Evolutionary conservation across 1,284 basidiomycete genomes (phyloP).

Genomic region (Tilletia horrida): DNA sequence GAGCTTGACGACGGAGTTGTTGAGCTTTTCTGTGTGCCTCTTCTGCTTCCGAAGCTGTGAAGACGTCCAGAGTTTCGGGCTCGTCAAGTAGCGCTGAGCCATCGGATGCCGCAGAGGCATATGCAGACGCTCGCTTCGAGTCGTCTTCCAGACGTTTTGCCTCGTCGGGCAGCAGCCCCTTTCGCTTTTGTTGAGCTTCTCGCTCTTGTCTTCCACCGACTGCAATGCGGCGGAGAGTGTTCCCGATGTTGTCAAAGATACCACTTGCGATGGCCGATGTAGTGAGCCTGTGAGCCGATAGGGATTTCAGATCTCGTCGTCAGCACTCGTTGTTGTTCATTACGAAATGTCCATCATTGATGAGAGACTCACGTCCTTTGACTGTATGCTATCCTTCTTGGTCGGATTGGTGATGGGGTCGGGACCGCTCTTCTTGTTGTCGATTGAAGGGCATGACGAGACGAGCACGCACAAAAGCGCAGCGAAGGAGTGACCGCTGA

Average conservation of each 20-base stretch:
- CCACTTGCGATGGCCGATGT: not conserved
- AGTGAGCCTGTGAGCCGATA: not conserved
- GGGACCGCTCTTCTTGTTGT: no score
- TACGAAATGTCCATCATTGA: no score
- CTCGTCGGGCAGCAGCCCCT: constrained; percentile 44
- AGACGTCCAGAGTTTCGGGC: constrained; percentile 30
- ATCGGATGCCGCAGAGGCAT: constrained; percentile 41
- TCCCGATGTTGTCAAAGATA: constrained; percentile 12
- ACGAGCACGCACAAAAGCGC: no score
- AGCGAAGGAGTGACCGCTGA: no score
- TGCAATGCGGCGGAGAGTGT: constrained; percentile 5
- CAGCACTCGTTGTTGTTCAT: not conserved
- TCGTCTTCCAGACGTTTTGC: constrained; percentile 31
- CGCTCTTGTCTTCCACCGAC: constrained; percentile 15
- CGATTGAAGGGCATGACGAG: no score
- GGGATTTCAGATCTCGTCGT: no score
- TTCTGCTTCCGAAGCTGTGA: constrained; percentile 29
- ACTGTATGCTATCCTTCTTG: no score
- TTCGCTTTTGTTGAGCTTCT: constrained; percentile 27
- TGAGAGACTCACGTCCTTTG: no score
- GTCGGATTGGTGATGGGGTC: no score
- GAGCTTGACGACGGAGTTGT: constrained; percentile 32
- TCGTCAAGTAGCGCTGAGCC: constrained; percentile 47
- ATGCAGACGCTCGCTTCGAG: constrained; percentile 34
- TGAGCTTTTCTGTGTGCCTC: constrained; percentile 32